Percentiles rank a stretch among this genome's conserved stretches.
These are phyloP conservation scores for Coccomyxa subellipsoidea DNA, from an alignment of 163 green algal species.

Conservation along the genomic window DNA sequence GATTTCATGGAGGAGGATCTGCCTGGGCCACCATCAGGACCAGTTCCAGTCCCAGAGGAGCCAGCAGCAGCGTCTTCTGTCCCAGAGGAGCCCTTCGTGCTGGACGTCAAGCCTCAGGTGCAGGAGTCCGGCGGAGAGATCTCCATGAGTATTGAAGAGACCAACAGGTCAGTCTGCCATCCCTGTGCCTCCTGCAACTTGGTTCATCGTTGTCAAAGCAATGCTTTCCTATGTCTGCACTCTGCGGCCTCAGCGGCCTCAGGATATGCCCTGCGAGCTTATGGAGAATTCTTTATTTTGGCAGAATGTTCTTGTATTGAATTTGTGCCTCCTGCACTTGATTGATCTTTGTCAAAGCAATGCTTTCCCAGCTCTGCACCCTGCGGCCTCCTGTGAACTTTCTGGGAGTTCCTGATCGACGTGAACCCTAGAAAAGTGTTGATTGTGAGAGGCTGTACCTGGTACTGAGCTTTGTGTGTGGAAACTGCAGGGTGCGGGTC, in stretches of 20 bases:
- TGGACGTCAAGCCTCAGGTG: background rate
- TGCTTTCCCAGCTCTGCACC: too few species aligned
- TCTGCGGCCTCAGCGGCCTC: too few species aligned
- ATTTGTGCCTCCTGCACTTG: too few species aligned
- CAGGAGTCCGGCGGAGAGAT: slow-evolving; percentile 50
- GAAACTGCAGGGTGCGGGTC: slow-evolving; percentile 56
- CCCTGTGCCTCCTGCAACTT: background rate
- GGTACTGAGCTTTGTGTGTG: background rate
- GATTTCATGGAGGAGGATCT: background rate
- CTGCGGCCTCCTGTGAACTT: too few species aligned
- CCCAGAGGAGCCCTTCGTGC: background rate
- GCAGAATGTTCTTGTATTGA: too few species aligned
- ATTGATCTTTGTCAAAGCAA: too few species aligned
- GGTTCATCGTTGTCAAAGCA: background rate
- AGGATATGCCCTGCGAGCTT: too few species aligned
- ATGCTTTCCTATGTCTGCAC: too few species aligned
- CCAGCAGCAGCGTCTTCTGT: background rate
- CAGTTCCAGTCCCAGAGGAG: too few species aligned
- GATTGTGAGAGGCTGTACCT: background rate
- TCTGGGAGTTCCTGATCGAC: too few species aligned
- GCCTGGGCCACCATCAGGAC: background rate
- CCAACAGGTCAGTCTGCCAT: slow-evolving; percentile 62
- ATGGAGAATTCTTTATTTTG: too few species aligned
- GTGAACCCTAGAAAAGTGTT: too few species aligned
- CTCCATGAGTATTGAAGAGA: slow-evolving; percentile 73